A percentile compares a stretch with the other conserved stretches of the same genome.
Conservation (phyloP, 768 basidiomycete species). For the Lactarius akahatsu region DNA sequence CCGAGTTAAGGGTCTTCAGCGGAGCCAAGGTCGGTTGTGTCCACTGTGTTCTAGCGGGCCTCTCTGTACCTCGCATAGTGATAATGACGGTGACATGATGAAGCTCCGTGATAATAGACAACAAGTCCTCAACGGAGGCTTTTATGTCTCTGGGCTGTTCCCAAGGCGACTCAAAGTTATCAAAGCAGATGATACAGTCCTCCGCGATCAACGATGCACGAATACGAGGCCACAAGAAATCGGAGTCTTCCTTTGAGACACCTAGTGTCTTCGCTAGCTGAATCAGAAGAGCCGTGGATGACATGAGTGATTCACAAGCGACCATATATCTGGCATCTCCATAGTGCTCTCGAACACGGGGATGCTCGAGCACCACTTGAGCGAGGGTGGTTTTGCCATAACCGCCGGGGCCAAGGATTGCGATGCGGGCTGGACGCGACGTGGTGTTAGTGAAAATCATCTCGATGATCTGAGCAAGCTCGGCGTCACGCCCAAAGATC, state of each 20-base stretch:
- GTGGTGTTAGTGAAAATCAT: neutral
- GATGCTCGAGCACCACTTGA: neutral
- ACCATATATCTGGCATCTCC: constrained; percentile 35
- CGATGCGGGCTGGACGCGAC: neutral
- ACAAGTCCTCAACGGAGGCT: constrained; percentile 4
- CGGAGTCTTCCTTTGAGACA: neutral
- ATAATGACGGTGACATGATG: constrained; percentile 1
- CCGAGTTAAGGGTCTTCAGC: neutral
- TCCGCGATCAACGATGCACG: constrained; percentile 17
- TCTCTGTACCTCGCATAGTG: constrained; percentile 11
- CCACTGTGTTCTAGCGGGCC: constrained; percentile 10
- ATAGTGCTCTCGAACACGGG: neutral
- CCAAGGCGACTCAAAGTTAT: constrained; percentile 46
- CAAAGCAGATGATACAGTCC: constrained; percentile 37
- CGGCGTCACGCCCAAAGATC: neutral
- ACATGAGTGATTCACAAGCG: constrained; percentile 37
- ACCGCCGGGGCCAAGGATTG: neutral
- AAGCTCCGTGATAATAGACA: neutral
- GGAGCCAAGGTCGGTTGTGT: constrained; percentile 2
- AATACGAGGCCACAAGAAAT: neutral
- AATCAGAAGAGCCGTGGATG: constrained; percentile 31
- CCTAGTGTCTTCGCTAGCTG: constrained; percentile 25
- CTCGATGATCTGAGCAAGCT: neutral
- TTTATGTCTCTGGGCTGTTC: constrained; percentile 22
- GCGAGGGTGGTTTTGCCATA: neutral